These are phyloP conservation scores for Fragaria ananassa DNA, from an alignment of 306 rosid species.

Conservation along the genomic window DNA sequence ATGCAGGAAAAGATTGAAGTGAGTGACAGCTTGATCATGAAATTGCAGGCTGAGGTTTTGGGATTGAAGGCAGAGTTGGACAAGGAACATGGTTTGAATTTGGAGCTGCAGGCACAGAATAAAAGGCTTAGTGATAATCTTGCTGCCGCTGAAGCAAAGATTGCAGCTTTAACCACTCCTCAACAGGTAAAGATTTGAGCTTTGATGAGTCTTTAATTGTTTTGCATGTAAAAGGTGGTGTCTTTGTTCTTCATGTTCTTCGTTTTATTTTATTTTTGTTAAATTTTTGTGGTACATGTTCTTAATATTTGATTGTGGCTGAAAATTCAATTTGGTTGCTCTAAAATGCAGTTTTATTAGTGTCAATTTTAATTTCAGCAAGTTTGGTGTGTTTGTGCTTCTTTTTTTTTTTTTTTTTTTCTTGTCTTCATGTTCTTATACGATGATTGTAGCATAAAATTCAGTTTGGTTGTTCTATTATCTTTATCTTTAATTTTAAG, in stretches of 20 bases:
- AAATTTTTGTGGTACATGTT: not conserved
- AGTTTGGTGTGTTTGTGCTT: not conserved
- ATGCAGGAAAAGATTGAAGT: conserved; percentile 43
- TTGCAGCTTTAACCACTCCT: conserved; percentile 25
- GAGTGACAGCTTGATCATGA: conserved; percentile 54
- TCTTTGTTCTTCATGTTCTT: not conserved
- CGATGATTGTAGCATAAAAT: not conserved
- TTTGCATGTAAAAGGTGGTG: not conserved
- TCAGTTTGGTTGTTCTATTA: not conserved
- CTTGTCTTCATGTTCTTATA: not conserved
- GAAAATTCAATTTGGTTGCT: not conserved
- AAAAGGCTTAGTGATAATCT: conserved; percentile 52
- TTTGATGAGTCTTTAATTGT: not conserved
- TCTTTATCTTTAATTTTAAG: not conserved
- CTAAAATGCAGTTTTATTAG: not conserved
- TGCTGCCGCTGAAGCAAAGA: conserved; percentile 66
- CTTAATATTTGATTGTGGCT: not conserved
- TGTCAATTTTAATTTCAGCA: not conserved
- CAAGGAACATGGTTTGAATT: conserved; percentile 45
- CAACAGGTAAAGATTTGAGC: conserved; percentile 44
- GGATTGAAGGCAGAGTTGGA: conserved; percentile 68
- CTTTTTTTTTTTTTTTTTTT: not conserved
- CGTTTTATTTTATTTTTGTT: not conserved
- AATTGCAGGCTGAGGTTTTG: conserved; percentile 54
- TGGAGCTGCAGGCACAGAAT: conserved; percentile 62